These are phyloP conservation scores for Cylindrotheca closterium DNA, from an alignment of 108 stramenopile genomes.

Conservation along the genomic window DNA sequence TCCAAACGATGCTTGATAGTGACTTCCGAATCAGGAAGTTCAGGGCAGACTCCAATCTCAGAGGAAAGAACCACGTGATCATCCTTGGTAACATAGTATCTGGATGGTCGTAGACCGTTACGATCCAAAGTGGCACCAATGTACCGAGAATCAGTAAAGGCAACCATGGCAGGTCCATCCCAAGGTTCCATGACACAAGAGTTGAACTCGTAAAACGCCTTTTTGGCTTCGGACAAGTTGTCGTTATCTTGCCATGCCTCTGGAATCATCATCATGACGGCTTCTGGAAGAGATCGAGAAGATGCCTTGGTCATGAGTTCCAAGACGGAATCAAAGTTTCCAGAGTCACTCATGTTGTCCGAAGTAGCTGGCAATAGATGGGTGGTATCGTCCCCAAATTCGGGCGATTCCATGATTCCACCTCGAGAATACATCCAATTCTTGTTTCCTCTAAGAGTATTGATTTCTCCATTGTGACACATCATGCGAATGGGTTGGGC, in stretches of 20 bases:
- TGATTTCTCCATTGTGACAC: slow-evolving; percentile 98
- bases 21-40: slow-evolving; percentile 79
- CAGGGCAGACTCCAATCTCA: slow-evolving; percentile 93
- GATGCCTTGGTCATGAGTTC: slow-evolving; percentile 93
- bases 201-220: slow-evolving; percentile 98
- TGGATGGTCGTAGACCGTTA: slow-evolving; percentile 93
- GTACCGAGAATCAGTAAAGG: slow-evolving; percentile 95
- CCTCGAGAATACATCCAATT: slow-evolving; percentile 98
- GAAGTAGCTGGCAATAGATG: slow-evolving; percentile 85
- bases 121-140: slow-evolving; percentile 95
- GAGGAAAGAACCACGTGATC: slow-evolving; percentile 93
- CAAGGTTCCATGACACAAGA: slow-evolving; percentile 98
- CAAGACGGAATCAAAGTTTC: slow-evolving; percentile 94
- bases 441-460: slow-evolving; percentile 95
- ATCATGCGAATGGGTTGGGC: slow-evolving; percentile 97
- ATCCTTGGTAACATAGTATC: slow-evolving; percentile 96
- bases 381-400: slow-evolving; percentile 81
- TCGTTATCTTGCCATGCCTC: slow-evolving; percentile 97
- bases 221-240: slow-evolving; percentile 87
- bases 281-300: slow-evolving; percentile 87
- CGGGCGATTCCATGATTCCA: slow-evolving; percentile 90
- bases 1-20: slow-evolving; percentile 94
- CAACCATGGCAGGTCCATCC: slow-evolving; percentile 99
- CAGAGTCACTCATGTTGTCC: slow-evolving; percentile 93
- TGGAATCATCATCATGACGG: slow-evolving; percentile 96